Evolutionary conservation across 1,284 basidiomycete species (phyloP).

Genomic region (Heterobasidion annosum): DNA sequence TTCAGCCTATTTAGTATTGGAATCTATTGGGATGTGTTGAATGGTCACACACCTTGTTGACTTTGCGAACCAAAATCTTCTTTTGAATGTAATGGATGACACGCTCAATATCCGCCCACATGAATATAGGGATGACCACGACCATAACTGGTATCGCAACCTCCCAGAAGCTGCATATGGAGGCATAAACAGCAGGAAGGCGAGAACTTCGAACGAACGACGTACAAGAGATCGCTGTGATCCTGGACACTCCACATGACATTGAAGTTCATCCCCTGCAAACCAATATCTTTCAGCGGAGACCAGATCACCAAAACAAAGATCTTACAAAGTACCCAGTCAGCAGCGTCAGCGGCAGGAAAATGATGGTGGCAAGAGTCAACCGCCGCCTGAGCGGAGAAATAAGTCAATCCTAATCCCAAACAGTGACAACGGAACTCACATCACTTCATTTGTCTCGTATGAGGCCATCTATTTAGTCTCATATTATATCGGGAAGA

Average conservation of each 20-base stretch:
- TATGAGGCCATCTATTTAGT: constrained; percentile 48
- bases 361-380: constrained; percentile 59
- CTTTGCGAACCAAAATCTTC: constrained; percentile 15
- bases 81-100: constrained; percentile 38
- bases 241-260: constrained; percentile 39
- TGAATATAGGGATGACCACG: constrained; percentile 45
- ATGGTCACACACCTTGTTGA: constrained; percentile 19
- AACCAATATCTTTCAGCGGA: neutral
- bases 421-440: constrained; percentile 14
- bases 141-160: constrained; percentile 55
- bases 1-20: no score
- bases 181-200: neutral
- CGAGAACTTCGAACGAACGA: constrained; percentile 6
- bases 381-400: constrained; percentile 33
- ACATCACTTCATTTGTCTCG: constrained; percentile 67
- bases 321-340: constrained; percentile 61
- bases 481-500: neutral
- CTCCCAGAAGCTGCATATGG: constrained; percentile 49
- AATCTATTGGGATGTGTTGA: no score
- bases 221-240: constrained; percentile 45
- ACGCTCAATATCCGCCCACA: constrained; percentile 40
- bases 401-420: neutral
- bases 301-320: neutral
- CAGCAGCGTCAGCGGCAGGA: constrained; percentile 59
- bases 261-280: constrained; percentile 62